These are phyloP conservation scores for Amanita muscaria DNA, from an alignment of 768 basidiomycete genomes.

Conservation along the genomic window DNA sequence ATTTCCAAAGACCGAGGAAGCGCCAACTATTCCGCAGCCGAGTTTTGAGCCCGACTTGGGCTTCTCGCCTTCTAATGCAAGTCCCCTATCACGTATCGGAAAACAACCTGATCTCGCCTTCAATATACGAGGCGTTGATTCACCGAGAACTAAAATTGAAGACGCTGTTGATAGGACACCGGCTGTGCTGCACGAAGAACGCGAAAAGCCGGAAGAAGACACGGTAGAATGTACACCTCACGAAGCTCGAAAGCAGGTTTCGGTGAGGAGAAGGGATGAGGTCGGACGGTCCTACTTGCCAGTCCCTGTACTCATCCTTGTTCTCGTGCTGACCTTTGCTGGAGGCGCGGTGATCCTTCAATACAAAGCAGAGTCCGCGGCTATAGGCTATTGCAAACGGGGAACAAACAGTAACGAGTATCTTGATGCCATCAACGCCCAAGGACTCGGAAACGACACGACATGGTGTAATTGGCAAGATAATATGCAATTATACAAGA, in stretches of 20 bases:
- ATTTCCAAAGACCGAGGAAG: conserved; percentile 23
- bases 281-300: conserved; percentile 8
- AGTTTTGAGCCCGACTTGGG: conserved; percentile 47
- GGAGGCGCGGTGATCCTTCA: conserved; percentile 27
- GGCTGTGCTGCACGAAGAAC: too few relatives aligned
- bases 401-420: conserved; percentile 50
- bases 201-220: too few relatives aligned
- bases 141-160: too few relatives aligned
- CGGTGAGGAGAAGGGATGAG: neutral
- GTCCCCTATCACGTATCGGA: neutral
- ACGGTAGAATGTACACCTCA: too few relatives aligned
- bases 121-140: too few relatives aligned
- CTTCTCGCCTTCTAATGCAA: conserved; percentile 21
- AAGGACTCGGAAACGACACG: conserved; percentile 36
- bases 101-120: too few relatives aligned
- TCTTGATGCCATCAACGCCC: conserved; percentile 39
- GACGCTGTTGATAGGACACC: too few relatives aligned
- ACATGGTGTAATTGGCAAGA: conserved; percentile 52
- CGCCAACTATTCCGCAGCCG: conserved; percentile 36
- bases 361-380: conserved; percentile 60
- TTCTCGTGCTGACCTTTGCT: conserved; percentile 26
- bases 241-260: neutral
- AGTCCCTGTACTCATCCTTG: conserved; percentile 35
- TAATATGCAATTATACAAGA: conserved; percentile 21
- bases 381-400: conserved; percentile 71